Percentiles rank a stretch among this genome's conserved stretches.
phyloP scores from a whole-genome alignment of 306 rosid genomes.

The Inga laurina region DNA sequence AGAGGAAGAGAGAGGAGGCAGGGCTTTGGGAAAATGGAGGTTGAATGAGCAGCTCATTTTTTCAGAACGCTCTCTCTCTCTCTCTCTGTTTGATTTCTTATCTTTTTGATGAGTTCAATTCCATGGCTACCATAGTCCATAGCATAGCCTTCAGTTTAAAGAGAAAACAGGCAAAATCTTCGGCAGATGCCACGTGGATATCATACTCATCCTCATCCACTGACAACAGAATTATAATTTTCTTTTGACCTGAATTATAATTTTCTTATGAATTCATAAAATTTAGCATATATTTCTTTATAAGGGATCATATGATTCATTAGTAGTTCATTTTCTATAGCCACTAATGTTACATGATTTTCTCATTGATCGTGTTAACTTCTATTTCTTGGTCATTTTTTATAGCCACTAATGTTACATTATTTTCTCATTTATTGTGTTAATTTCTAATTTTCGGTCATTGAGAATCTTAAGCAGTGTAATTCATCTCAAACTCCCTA shows the following conservation, averaged over 20 bases:
- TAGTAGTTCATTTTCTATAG: no score
- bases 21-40: slow-evolving; percentile 77
- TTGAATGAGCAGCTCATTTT: slow-evolving; percentile 66
- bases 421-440: no score
- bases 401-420: not conserved
- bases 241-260: not conserved
- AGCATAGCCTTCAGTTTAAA: not conserved
- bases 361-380: no score
- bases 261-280: not conserved
- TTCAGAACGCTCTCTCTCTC: slow-evolving; percentile 20
- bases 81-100: slow-evolving; percentile 40
- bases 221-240: not conserved
- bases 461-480: no score
- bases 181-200: slow-evolving; percentile 34
- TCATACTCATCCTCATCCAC: slow-evolving; percentile 29
- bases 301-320: no score
- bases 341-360: no score
- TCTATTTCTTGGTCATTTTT: no score
- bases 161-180: not conserved
- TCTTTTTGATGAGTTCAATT: slow-evolving; percentile 38
- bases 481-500: no score
- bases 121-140: slow-evolving; percentile 41
- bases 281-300: no score
- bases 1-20: slow-evolving; percentile 57
- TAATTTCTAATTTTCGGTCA: no score